Base-by-base conservation (phyloP, 257 asterid genomes). In the Oldenlandia corymbosa region DNA sequence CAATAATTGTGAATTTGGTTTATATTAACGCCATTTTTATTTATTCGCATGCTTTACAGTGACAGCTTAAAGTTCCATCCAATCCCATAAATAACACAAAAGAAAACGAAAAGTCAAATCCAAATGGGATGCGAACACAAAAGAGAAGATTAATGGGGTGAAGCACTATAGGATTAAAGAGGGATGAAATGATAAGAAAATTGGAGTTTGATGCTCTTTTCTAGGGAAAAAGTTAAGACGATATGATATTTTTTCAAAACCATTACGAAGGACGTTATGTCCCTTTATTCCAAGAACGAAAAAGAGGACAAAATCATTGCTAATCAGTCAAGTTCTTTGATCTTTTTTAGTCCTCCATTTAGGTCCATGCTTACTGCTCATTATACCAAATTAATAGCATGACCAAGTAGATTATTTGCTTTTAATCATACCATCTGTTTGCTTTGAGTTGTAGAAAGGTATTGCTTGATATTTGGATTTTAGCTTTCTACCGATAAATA, bases 191-290 rank as follows among this genome's bases (percentile, higher is more conserved):
- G 47, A 39, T 41, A 36, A 1, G 5, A 28, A 7, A 61, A 32
- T 7, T 13, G 0, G 43, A 62, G 68, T 62, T 66, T 69, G 83
- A 75, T 83, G 52, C 81, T 75, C 21, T 54, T 50, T 62, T 50
- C 69, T 58, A 62, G 55, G 82, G 41, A 81, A 79, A 12, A 76
- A 66, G 73, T 52, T 20, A 2, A 30, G 42, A n/a, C 52, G 42
- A 48, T 14, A 36, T 55, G 58, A 39, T 16, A 27, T 45, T 65
- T 26, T 69, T 65, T 62, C 77, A 64, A 66, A 63, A 68, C 36
- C 61, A 31, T 68, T 7, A 52, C 37, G 73, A 9, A 62, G 34
- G 66, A 64, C 72, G 73, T 61, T 54, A 66, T 80, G 65, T 51
- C 64, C 36, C 76, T 73, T 70, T 73, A 49, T 58, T 58, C 57